Evolutionary conservation across 139 green algal genomes (phyloP), one percentile per base, ranked within the genome.

Genomic region (Picochlorum sp.): DNA sequence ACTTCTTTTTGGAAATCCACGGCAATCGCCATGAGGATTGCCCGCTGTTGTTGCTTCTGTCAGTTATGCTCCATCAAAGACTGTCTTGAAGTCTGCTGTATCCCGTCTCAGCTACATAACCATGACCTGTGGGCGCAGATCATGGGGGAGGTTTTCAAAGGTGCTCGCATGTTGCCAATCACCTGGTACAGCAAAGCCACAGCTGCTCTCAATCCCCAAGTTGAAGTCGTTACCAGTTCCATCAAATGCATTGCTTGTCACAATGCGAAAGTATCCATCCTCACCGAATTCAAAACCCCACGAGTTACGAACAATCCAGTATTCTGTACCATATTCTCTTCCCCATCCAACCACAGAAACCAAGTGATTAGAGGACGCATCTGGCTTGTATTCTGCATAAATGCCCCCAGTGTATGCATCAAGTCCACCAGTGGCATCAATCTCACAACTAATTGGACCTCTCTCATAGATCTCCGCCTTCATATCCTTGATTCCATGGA

Each of bases 321-420:
- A 87, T 61, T 90, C 79, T 2, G 82, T 74, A 24, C 73, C 83
- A 11, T 81, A 71, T 44, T 91, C 76, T 14, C 83, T 71, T 16
- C 82, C 87, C 88, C 88, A 97, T 41, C 90, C 90, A 14, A 94
- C 76, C 0, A 97, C 82, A 28, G 60, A 79, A 49, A 97, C 74
- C 47, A 95, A 79, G 69, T 97, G 90, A 80, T 95, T 95, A 61
- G 84, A 79, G 18, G 60, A 50, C 9, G 67, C 37, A n/a, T 52
- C 46, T 38, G 60, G 49, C 11, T 72, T 71, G 64, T 76, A 73
- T 64, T 81, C 65, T 3, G 49, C 44, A 54, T 73, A 84, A 11
- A 89, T 69, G 16, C 82, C 82, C 21, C 76, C 76, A 1, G 46
- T 75, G 72, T 89, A 89, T 3, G 49, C 14, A 58, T 95, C 85